These are phyloP conservation scores for Dianthus caryophyllus DNA, from an alignment of 148 eudicot species.

Conservation along the genomic window DNA sequence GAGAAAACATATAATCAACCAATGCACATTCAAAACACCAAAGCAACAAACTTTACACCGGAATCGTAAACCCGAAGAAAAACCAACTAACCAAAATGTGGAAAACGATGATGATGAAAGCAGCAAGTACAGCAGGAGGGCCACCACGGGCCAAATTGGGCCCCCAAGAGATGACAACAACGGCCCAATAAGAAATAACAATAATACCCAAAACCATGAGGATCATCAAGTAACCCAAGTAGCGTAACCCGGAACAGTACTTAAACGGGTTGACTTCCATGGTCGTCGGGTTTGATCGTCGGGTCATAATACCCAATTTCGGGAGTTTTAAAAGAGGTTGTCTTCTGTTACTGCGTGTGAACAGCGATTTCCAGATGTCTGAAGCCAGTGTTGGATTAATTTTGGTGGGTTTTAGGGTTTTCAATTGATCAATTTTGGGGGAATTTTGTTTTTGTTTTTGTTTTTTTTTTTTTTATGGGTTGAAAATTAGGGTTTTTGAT, in stretches of 20 bases:
- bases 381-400: constrained; percentile 33
- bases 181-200: constrained; percentile 60
- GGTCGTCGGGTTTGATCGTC: constrained; percentile 19
- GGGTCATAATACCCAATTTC: constrained; percentile 23
- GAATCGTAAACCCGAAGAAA: background rate
- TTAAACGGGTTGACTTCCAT: constrained; percentile 65
- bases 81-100: constrained; percentile 55
- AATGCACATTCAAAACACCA: background rate
- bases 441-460: too few relatives aligned
- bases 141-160: constrained; percentile 60
- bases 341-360: constrained; percentile 35
- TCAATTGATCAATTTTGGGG: too few relatives aligned
- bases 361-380: constrained; percentile 39
- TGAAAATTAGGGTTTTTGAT: too few relatives aligned
- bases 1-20: background rate
- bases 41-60: constrained; percentile 5
- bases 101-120: constrained; percentile 46
- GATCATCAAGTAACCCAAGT: constrained; percentile 71
- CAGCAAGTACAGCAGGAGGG: constrained; percentile 28
- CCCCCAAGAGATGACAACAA: constrained; percentile 62
- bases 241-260: constrained; percentile 61
- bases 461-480: too few relatives aligned
- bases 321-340: constrained; percentile 24
- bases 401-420: too few relatives aligned
- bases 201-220: constrained; percentile 53